These are phyloP conservation scores for baker's yeast (Saccharomyces cerevisiae) DNA, from an alignment of 805 yeast genomes.

Conservation along the genomic window DNA sequence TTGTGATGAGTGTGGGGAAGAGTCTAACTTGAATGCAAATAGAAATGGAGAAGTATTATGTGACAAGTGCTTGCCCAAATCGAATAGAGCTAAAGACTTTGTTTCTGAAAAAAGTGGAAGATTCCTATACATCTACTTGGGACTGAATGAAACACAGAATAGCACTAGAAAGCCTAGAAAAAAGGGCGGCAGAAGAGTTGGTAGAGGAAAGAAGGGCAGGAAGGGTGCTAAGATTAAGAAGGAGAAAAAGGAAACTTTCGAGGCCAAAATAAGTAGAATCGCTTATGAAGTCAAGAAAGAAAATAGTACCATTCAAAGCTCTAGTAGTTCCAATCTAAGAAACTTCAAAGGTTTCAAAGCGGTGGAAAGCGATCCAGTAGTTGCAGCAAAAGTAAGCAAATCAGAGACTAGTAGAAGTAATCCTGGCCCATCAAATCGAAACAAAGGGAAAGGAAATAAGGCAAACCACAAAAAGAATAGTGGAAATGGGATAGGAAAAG, in stretches of 20 bases:
- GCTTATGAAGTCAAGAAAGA: constrained; percentile 21
- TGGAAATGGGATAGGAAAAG: background rate
- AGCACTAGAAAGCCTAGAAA: constrained; percentile 8
- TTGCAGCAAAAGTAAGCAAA: constrained; percentile 1
- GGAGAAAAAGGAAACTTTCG: constrained; percentile 10
- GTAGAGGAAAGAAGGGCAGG: constrained; percentile 27
- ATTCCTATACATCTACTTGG: constrained; percentile 41
- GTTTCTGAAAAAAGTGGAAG: constrained; percentile 40
- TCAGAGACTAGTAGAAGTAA: background rate
- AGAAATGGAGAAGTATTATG: constrained; percentile 33
- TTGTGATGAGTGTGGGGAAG: constrained; percentile 40
- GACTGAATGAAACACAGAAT: constrained; percentile 35
- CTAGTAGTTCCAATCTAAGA: constrained; percentile 33
- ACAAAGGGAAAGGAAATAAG: constrained; percentile 1
- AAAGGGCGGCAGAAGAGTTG: constrained; percentile 30
- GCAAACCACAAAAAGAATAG: background rate
- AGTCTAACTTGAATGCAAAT: constrained; percentile 35
- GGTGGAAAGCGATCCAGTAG: constrained; percentile 2
- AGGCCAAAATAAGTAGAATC: constrained; percentile 22
- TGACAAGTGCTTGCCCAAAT: constrained; percentile 33
- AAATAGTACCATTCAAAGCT: constrained; percentile 37
- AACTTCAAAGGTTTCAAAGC: constrained; percentile 31
- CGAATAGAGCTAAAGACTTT: constrained; percentile 16
- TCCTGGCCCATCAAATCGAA: background rate
- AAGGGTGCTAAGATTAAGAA: constrained; percentile 6